These are phyloP conservation scores for Neoarthrinium moseri DNA, from an alignment of 2,329 filamentous ascomycete species.

Conservation along the genomic window DNA sequence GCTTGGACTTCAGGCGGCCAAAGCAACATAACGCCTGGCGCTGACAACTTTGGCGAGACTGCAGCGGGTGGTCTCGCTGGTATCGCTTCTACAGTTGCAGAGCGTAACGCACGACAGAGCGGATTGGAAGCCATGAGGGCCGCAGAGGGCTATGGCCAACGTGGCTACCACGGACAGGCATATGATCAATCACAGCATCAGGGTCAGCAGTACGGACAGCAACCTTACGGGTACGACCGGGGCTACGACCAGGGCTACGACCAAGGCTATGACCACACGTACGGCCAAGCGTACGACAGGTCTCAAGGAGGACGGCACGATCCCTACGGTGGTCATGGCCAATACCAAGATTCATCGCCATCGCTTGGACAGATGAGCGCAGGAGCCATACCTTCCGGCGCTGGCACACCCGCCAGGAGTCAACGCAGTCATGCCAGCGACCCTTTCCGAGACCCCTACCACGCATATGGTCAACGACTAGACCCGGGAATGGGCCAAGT, in stretches of 20 bases:
- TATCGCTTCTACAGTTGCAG: conserved; percentile 65
- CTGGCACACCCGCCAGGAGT: conserved; percentile 48
- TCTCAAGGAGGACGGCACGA: conserved; percentile 17
- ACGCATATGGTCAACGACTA: conserved; percentile 47
- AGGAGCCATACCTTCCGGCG: conserved; percentile 30
- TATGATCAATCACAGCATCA: conserved; percentile 7
- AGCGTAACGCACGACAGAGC: conserved; percentile 62
- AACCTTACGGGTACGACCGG: conserved; percentile 12
- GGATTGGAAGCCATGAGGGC: conserved; percentile 60
- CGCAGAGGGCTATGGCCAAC: conserved; percentile 24
- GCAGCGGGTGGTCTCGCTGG: conserved; percentile 67
- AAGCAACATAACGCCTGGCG: conserved; percentile 55
- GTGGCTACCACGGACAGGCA: conserved; percentile 6
- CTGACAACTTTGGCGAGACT: conserved; percentile 64
- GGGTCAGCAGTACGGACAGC: conserved; percentile 16
- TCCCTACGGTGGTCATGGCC: conserved; percentile 16
- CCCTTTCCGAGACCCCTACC: conserved; percentile 56
- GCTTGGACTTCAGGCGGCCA: conserved; percentile 25
- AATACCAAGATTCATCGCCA: conserved; percentile 36
- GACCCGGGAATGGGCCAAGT: conserved; percentile 57
- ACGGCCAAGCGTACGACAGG: conserved; percentile 14
- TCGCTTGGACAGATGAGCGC: conserved; percentile 38
- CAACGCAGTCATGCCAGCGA: conserved; percentile 58
- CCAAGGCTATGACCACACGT: conserved; percentile 4
- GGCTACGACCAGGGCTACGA: conserved; percentile 13